Evolutionary conservation across 2,329 filamentous ascomycete species (phyloP).

Genomic region (Pseudogymnoascus sp.): DNA sequence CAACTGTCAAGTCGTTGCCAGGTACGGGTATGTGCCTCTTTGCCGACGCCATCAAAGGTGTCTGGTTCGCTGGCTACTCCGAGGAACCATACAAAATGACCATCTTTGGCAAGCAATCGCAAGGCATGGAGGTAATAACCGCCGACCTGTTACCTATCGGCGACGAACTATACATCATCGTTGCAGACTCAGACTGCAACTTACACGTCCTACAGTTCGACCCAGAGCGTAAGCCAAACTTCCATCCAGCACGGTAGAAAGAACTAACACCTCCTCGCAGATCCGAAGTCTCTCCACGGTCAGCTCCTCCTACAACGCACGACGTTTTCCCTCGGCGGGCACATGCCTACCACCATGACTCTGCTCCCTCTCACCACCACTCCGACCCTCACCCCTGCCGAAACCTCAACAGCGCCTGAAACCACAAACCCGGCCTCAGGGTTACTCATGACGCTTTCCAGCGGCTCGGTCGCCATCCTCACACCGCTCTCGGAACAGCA

Average conservation of each 20-base stretch:
- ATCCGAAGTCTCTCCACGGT: constrained; percentile 87
- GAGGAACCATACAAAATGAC: constrained; percentile 96
- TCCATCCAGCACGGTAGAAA: constrained; percentile 1
- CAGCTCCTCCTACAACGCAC: constrained; percentile 78
- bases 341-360: constrained; percentile 64
- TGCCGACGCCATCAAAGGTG: constrained; percentile 82
- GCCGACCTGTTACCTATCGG: constrained; percentile 86
- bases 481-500: constrained; percentile 68
- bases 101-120: constrained; percentile 78
- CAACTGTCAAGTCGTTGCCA: constrained; percentile 71
- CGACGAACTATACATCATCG: constrained; percentile 71
- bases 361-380: constrained; percentile 60
- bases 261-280: constrained; percentile 35
- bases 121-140: constrained; percentile 66
- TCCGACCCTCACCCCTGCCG: constrained; percentile 35
- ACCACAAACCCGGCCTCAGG: constrained; percentile 31
- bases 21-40: constrained; percentile 80
- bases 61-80: constrained; percentile 94
- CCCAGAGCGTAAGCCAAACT: constrained; percentile 65
- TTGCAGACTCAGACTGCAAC: constrained; percentile 76
- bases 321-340: constrained; percentile 76
- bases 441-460: constrained; percentile 63
- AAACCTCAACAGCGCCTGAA: constrained; percentile 22
- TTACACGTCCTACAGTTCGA: constrained; percentile 89
- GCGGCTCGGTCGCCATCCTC: constrained; percentile 68